Evolutionary conservation across 441 rosid species (phyloP), one percentile per base, ranked within the genome.

Genomic region (Euphorbia schlechtendalii): DNA sequence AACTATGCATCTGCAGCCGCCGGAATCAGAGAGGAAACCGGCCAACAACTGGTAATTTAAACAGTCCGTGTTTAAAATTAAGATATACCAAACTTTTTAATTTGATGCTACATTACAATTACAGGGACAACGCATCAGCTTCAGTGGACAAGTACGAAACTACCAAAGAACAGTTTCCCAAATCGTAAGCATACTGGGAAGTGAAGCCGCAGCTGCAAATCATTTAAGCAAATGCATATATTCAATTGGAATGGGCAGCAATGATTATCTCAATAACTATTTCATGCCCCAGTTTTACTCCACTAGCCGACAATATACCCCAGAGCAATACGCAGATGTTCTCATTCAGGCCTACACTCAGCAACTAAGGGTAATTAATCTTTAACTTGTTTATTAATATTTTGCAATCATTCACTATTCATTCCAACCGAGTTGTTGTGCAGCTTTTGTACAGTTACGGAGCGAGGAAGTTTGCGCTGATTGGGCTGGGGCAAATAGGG

Each of bases 1-100:
- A 91, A 91, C 54, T 91, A 76, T 22, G 98, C 98, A 43, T 92
- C 98, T 0, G 98, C 96, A 8, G 97, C 96, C 38, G 96, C 97
- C 2, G 97, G 97, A 64, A 91, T 91, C 59, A 78, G 92, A 70
- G 87, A 83, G 52, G 97, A 91, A 74, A 86, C 97, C 34, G 97
- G 97, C 36, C 87, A 46, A 21, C 97, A 88, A 70, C 83, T 89
- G 82, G 97, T 90, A 78, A 69, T 59, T 57, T 32, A 1, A 40
- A 40, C 17, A 12, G n/a, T n/a, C n/a, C n/a, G n/a, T n/a, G n/a
- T n/a, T n/a, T n/a, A n/a, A n/a, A n/a, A n/a, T n/a, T n/a, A n/a
- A n/a, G n/a, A n/a, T n/a, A n/a, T n/a, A n/a, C n/a, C n/a, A n/a
- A n/a, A n/a, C n/a, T n/a, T n/a, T n/a, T n/a, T n/a, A n/a, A n/a